A percentile compares a stretch with the other conserved stretches of the same genome.
Evolutionary conservation across 1,139 yeast genomes (phyloP).

Genomic region (Saccharomyces pastorianus): DNA sequence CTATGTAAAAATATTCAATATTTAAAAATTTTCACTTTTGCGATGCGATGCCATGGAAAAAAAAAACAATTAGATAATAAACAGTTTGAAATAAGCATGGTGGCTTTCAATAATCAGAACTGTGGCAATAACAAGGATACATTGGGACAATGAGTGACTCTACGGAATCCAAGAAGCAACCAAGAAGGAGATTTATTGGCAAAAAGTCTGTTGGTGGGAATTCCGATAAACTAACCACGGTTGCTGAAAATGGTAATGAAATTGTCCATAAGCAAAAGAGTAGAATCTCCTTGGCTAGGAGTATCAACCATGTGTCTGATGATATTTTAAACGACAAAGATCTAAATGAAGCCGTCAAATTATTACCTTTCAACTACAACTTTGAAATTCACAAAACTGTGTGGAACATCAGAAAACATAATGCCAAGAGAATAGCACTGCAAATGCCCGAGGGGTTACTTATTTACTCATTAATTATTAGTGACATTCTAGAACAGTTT

Average conservation of each 20-base stretch:
- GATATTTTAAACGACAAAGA: constrained; percentile 75
- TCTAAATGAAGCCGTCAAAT: constrained; percentile 67
- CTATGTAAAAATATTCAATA: background rate
- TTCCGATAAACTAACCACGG: constrained; percentile 10
- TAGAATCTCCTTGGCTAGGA: constrained; percentile 37
- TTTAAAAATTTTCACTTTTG: background rate
- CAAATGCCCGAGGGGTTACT: constrained; percentile 97
- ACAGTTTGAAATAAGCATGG: background rate
- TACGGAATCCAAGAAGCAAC: background rate
- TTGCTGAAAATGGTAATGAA: constrained; percentile 15
- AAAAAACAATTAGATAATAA: background rate
- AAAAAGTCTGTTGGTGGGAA: constrained; percentile 13
- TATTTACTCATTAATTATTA: constrained; percentile 74
- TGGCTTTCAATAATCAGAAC: background rate
- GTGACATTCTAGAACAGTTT: constrained; percentile 88
- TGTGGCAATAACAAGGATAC: background rate
- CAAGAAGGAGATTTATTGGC: constrained; percentile 42
- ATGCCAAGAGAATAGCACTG: constrained; percentile 73
- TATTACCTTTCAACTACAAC: constrained; percentile 84
- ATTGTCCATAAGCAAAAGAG: constrained; percentile 29
- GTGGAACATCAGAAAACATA: constrained; percentile 75
- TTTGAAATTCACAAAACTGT: constrained; percentile 90
- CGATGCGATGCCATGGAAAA: background rate
- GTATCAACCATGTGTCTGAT: constrained; percentile 82
- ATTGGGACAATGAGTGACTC: background rate